Conservation (phyloP, 2,329 filamentous ascomycete genomes). For the Fusarium coffeatum region DNA sequence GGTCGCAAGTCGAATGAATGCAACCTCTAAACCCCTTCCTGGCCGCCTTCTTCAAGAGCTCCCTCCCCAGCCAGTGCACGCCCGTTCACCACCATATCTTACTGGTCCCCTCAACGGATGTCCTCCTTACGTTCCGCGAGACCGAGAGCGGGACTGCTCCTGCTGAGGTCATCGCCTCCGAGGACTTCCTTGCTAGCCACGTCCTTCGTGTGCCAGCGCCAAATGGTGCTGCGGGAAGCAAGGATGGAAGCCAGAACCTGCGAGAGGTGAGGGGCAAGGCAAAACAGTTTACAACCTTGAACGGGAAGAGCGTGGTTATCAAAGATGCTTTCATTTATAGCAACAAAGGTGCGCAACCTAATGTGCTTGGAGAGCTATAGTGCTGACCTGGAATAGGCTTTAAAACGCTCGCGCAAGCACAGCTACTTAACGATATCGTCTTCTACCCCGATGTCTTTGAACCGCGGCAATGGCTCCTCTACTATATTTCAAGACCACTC, state of each 20-base stretch:
- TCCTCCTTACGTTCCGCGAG: constrained; percentile 88
- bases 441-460: constrained; percentile 93
- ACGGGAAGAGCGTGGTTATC: constrained; percentile 91
- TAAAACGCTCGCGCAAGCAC: constrained; percentile 89
- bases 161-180: constrained; percentile 84
- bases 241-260: constrained; percentile 71
- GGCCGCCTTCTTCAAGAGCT: constrained; percentile 98
- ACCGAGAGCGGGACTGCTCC: constrained; percentile 82
- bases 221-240: constrained; percentile 62
- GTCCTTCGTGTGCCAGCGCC: constrained; percentile 83
- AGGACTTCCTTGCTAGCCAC: constrained; percentile 97
- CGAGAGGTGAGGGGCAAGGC: constrained; percentile 92
- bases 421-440: constrained; percentile 82
- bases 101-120: constrained; percentile 92
- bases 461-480: constrained; percentile 92
- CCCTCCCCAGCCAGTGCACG: constrained; percentile 89
- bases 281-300: constrained; percentile 92
- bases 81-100: constrained; percentile 93
- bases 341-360: constrained; percentile 79
- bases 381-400: constrained; percentile 71
- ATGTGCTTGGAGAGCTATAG: background rate
- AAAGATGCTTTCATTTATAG: constrained; percentile 94
- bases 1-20: constrained; percentile 68
- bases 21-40: constrained; percentile 99
- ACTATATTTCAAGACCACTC: constrained; percentile 92